Evolutionary conservation across 2,329 filamentous ascomycete species (phyloP).

Genomic region (Clarireedia hainanense): DNA sequence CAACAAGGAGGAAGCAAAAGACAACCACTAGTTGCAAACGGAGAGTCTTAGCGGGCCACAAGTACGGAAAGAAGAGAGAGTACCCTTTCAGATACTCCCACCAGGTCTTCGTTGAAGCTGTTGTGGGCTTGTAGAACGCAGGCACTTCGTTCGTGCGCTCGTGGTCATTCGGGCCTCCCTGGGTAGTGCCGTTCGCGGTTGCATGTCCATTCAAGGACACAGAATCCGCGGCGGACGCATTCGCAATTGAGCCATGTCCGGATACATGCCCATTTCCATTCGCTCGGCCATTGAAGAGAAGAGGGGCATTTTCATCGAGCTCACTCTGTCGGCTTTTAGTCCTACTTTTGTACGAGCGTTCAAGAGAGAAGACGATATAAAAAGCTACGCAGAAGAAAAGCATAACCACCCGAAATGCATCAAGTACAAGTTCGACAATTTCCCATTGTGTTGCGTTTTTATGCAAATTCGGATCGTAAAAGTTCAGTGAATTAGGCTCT

Average conservation of each 20-base stretch:
- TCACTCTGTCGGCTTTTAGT: conserved; percentile 7
- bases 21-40: conserved; percentile 72
- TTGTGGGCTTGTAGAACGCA: conserved; percentile 84
- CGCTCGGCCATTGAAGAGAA: conserved; percentile 42
- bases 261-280: conserved; percentile 26
- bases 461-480: conserved; percentile 32
- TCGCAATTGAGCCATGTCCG: conserved; percentile 34
- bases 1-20: conserved; percentile 72
- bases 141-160: conserved; percentile 50
- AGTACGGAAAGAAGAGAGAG: conserved; percentile 87
- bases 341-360: conserved; percentile 21
- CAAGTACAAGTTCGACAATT: conserved; percentile 56
- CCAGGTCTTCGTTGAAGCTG: conserved; percentile 82
- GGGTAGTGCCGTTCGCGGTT: conserved; percentile 7
- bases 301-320: conserved; percentile 50
- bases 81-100: conserved; percentile 94
- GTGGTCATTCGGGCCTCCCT: conserved; percentile 38
- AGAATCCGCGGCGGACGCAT: conserved; percentile 11
- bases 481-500: conserved; percentile 38
- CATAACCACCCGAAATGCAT: conserved; percentile 60
- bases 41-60: conserved; percentile 82
- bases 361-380: conserved; percentile 46
- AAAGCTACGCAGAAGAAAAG: conserved; percentile 46
- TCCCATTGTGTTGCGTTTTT: conserved; percentile 45
- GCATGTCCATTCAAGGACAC: conserved; percentile 25